Percentiles rank a stretch among this genome's conserved stretches.
Evolutionary conservation across 176 grass and related monocot species (phyloP).

Genomic region (Oryza coarctata): DNA sequence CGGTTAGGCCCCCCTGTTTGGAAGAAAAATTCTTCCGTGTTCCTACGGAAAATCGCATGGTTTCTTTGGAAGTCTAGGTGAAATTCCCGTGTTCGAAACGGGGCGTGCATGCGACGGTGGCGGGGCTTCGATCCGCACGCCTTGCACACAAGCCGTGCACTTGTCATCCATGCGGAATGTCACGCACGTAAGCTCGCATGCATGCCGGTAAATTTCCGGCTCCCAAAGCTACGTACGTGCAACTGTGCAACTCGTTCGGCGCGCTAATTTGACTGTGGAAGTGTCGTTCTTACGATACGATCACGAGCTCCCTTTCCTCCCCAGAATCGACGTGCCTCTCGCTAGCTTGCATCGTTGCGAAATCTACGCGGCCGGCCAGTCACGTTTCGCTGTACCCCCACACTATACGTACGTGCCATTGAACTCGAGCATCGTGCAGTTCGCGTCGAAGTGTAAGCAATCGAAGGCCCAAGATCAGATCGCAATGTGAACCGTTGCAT

Average conservation of each 20-base stretch:
- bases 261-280: not conserved
- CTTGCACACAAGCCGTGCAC: not conserved
- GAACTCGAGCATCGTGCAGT: not conserved
- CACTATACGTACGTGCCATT: not conserved
- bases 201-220: not conserved
- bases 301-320: not conserved
- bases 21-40: too few species aligned
- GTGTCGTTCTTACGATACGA: not conserved
- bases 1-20: too few species aligned
- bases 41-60: too few species aligned
- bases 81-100: too few species aligned
- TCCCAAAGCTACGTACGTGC: not conserved
- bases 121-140: not conserved
- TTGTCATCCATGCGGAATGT: not conserved
- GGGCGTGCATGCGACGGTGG: too few species aligned
- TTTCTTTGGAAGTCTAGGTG: too few species aligned
- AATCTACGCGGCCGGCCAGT: not conserved
- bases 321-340: not conserved
- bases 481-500: not conserved
- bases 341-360: not conserved
- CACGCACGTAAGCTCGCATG: not conserved
- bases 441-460: not conserved
- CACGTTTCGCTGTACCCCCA: not conserved
- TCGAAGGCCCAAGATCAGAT: not conserved
- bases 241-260: not conserved